Evolutionary conservation across 2,329 filamentous ascomycete species (phyloP), one percentile per base, ranked within the genome.

Genomic region (Ilyonectria destructans): DNA sequence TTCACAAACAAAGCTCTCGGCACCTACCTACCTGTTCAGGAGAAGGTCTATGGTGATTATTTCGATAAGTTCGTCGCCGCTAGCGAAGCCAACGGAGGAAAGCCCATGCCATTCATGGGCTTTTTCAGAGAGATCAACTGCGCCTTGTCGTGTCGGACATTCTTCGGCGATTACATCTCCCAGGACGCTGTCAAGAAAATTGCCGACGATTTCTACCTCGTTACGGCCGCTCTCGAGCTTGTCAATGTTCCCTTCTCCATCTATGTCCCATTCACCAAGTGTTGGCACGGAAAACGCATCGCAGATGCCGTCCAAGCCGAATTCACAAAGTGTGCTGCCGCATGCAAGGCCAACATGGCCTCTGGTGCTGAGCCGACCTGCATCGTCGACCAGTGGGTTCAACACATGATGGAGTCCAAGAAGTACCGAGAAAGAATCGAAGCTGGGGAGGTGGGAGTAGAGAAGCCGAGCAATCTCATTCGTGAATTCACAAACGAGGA

Each of bases 101-200:
- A 88, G 74, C 89, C 91, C 1, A 84, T 86, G 58, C 85, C 88
- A 0, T 95, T 92, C 84, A 94, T 95, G 90, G 83, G 86, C 19
- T 82, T 88, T 43, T 93, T 95, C 81, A 89, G 93, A 71, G 92
- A 95, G 80, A 87, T 95, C 77, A 93, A 94, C 85, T 93, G 91
- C 77, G 93, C 93, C 4, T 82, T 95, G 2, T 94, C 92, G 8
- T 93, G 92, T 82, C 88, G 92, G 55, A 95, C 93, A 9, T 95
- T 95, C 77, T 92, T 94, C 54, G 93, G 93, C 26, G 88, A 94
- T 81, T 95, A 95, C 83, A 93, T 94, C 80, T 89, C 89, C 9
- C 88, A 93, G 49, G 88, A 90, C 67, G 87, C 89, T 5, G 88
- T 95, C 65, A 91, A 93, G 83, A 91, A 87, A 79, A 93, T 95